Conservation (phyloP, 495 filamentous ascomycete species). For the Neurospora tetrasperma region DNA sequence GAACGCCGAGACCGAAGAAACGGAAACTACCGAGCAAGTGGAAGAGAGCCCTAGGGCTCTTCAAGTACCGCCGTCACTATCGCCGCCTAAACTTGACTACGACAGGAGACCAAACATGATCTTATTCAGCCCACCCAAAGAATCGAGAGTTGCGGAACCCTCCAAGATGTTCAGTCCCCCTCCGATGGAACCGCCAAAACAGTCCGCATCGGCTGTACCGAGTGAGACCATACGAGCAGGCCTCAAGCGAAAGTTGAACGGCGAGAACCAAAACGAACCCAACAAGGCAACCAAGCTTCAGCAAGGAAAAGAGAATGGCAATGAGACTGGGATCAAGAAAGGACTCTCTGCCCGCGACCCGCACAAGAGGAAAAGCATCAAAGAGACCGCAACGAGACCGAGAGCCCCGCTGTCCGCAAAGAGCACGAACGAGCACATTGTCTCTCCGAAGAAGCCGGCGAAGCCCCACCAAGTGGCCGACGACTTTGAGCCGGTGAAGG, state of each 20-base stretch:
- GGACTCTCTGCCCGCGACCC: constrained; percentile 2
- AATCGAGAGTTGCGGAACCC: not conserved
- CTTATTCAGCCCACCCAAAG: not conserved
- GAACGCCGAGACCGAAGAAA: constrained; percentile 1
- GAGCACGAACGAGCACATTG: constrained; percentile 37
- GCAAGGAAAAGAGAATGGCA: constrained; percentile 23
- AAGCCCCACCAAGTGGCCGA: constrained; percentile 18
- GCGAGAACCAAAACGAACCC: constrained; percentile 18
- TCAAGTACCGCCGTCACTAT: not conserved
- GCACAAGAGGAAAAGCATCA: constrained; percentile 22
- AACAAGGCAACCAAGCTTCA: constrained; percentile 1
- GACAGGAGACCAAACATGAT: constrained; percentile 8
- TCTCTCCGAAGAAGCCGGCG: constrained; percentile 29
- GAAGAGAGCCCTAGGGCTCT: constrained; percentile 8
- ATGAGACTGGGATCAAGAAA: constrained; percentile 6
- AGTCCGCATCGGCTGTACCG: not conserved
- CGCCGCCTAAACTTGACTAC: constrained; percentile 12
- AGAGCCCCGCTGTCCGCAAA: constrained; percentile 35
- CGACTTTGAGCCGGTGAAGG: constrained; percentile 1
- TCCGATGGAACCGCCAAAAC: not conserved
- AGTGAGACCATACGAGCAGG: constrained; percentile 13
- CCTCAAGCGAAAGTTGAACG: constrained; percentile 25
- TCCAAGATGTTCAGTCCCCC: not conserved
- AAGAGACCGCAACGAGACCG: constrained; percentile 17
- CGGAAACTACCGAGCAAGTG: constrained; percentile 12